Evolutionary conservation across 192 early-diverging fungal species (phyloP).

Genomic region (Rhizoclosmatium globosum): DNA sequence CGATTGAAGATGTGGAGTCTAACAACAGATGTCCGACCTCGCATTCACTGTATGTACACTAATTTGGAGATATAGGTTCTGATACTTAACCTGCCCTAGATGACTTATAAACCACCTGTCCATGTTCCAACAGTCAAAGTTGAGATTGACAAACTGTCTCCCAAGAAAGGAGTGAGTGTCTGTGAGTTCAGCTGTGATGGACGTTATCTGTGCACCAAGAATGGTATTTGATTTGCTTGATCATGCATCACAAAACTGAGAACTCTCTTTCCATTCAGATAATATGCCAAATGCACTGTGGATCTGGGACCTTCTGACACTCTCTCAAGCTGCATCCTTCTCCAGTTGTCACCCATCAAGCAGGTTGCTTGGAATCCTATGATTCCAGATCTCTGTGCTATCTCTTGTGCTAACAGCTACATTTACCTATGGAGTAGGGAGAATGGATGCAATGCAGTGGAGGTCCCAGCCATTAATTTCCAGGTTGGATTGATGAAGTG

Average conservation of each 20-base stretch:
- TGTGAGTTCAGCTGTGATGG: conserved; percentile 74
- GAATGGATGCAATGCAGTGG: conserved; percentile 50
- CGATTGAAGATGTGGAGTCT: conserved; percentile 38
- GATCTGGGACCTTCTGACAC: conserved; percentile 72
- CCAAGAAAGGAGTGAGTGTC: conserved; percentile 72
- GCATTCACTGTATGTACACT: conserved; percentile 48
- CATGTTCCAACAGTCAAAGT: conserved; percentile 60
- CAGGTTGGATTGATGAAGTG: conserved; percentile 65
- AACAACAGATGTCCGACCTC: conserved; percentile 27
- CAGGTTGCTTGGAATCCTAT: conserved; percentile 76
- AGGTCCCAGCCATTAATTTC: conserved; percentile 72
- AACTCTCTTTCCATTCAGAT: conserved; percentile 51
- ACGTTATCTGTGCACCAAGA: conserved; percentile 63
- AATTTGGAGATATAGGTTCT: neutral
- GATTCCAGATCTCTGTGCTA: conserved; percentile 58
- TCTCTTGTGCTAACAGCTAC: conserved; percentile 64
- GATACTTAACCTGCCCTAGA: conserved; percentile 51
- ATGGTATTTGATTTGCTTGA: conserved; percentile 63
- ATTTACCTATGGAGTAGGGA: conserved; percentile 72
- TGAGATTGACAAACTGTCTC: conserved; percentile 76
- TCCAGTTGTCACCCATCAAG: conserved; percentile 66
- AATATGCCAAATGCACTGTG: conserved; percentile 78
- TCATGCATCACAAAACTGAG: neutral
- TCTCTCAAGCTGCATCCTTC: conserved; percentile 62
- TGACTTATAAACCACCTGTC: conserved; percentile 62